Evolutionary conservation across 2,329 filamentous ascomycete species (phyloP), one percentile per base, ranked within the genome.

Genomic region (Chrysoporthe austroafricana): DNA sequence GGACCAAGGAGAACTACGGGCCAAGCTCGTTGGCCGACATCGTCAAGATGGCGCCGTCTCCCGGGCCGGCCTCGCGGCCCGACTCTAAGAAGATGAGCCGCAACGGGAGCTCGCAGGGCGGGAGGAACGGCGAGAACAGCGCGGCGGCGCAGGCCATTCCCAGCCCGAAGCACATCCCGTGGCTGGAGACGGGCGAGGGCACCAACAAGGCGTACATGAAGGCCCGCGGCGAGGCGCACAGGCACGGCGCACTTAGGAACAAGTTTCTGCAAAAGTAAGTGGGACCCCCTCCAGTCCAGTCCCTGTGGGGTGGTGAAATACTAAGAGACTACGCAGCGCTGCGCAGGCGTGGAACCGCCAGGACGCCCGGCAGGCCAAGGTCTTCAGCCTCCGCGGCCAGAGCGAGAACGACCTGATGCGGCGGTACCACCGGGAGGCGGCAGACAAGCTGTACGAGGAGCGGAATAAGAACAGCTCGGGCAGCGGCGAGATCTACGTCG

Each of bases 331-430:
- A 14, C 69, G 54, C 71, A 96, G 94, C 78, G 96, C 96, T 72
- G 95, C 95, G 9, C 95, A 98, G 85, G 96, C 96, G 32, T 99
- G 96, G 95, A 97, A 98, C 77, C 91, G 96, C 67, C 98, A 97
- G 75, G 96, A 99, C 78, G 95, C 96, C 52, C 90, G 96, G 70
- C 95, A 96, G 21, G 96, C 96, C 69, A 98, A 98, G 82, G 95
- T 95, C 43, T 86, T 98, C 62, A 97, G 93, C 74, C 87, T 98
- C 58, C 91, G 96, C 42, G 96, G 96, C 14, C 96, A 98, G 80
- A 96, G 93, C 73, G 96, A 99, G 81, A 98, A 99, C 75, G 93
- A 97, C 73, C 86, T 96, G 48, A 99, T 99, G 96, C 90, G 94
- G 71, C 96, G 97, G 82, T 95, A 94, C 58, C 96, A 99, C 76